Evolutionary conservation across 148 eudicot species (phyloP).

Genomic region (Rhododendron molle): DNA sequence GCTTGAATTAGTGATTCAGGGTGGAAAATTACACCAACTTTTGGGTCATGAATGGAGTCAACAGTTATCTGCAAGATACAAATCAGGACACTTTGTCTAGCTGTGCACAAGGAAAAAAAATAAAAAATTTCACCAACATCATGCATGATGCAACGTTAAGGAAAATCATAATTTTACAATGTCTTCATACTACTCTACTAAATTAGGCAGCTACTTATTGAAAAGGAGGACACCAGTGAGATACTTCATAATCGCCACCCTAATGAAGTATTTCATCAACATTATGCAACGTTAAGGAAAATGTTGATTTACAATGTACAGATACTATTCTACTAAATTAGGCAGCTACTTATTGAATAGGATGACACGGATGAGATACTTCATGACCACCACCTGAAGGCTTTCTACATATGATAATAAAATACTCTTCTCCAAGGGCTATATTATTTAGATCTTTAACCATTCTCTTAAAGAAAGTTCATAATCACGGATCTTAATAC

Average conservation of each 20-base stretch:
- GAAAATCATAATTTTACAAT: neutral
- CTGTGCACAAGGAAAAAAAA: neutral
- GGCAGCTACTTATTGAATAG: neutral
- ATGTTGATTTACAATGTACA: neutral
- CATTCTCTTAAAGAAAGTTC: neutral
- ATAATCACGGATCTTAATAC: neutral
- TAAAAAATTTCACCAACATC: neutral
- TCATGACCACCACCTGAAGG: neutral
- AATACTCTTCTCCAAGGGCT: neutral
- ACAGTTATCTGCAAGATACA: constrained; percentile 55
- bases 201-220: neutral
- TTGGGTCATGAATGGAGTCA: constrained; percentile 64
- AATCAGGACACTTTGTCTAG: neutral
- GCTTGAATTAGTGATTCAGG: constrained; percentile 71
- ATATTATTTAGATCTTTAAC: neutral
- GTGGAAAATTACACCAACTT: constrained; percentile 66
- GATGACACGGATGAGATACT: neutral
- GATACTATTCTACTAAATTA: neutral
- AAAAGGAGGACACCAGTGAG: neutral
- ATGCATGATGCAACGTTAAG: neutral
- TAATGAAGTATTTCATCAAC: neutral
- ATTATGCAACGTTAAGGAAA: neutral
- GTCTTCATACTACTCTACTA: neutral
- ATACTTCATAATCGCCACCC: neutral
- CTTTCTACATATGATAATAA: neutral